Percentiles rank a stretch among this genome's conserved stretches.
Conservation (phyloP, 1,284 basidiomycete species). For the Ceratobasidium sp. region DNA sequence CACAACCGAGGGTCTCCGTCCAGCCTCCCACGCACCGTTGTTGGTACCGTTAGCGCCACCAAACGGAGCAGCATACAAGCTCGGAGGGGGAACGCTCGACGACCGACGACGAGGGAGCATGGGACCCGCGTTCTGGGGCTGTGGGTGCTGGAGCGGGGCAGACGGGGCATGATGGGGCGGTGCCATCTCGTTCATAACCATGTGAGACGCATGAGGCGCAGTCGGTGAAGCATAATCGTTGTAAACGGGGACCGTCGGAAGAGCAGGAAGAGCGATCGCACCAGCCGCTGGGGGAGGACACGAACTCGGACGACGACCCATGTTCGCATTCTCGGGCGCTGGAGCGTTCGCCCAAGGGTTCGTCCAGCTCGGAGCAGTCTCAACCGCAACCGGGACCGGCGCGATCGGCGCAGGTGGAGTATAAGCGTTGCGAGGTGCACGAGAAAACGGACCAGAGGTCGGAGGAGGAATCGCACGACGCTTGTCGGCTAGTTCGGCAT, state of each 20-base stretch:
- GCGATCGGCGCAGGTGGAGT: slow-evolving; percentile 14
- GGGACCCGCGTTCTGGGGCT: slow-evolving; percentile 17
- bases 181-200: slow-evolving; percentile 20
- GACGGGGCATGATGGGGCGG: neutral
- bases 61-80: slow-evolving; percentile 39
- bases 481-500: slow-evolving; percentile 22
- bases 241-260: slow-evolving; percentile 35
- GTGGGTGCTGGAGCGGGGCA: slow-evolving; percentile 26
- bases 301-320: slow-evolving; percentile 41
- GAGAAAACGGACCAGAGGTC: slow-evolving; percentile 18
- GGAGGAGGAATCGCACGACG: slow-evolving; percentile 10
- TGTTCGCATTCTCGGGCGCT: slow-evolving; percentile 18
- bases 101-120: slow-evolving; percentile 32
- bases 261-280: slow-evolving; percentile 24
- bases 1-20: slow-evolving; percentile 32
- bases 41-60: neutral
- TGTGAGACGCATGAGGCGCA: slow-evolving; percentile 24
- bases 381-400: neutral
- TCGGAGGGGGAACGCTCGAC: slow-evolving; percentile 42
- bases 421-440: neutral
- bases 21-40: slow-evolving; percentile 25
- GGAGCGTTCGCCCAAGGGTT: slow-evolving; percentile 38
- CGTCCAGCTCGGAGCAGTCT: slow-evolving; percentile 35
- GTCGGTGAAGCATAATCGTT: slow-evolving; percentile 40
- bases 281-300: slow-evolving; percentile 40